phyloP scores from a whole-genome alignment of 2,329 filamentous ascomycete genomes.

The Hirsutella rhossiliensis region DNA sequence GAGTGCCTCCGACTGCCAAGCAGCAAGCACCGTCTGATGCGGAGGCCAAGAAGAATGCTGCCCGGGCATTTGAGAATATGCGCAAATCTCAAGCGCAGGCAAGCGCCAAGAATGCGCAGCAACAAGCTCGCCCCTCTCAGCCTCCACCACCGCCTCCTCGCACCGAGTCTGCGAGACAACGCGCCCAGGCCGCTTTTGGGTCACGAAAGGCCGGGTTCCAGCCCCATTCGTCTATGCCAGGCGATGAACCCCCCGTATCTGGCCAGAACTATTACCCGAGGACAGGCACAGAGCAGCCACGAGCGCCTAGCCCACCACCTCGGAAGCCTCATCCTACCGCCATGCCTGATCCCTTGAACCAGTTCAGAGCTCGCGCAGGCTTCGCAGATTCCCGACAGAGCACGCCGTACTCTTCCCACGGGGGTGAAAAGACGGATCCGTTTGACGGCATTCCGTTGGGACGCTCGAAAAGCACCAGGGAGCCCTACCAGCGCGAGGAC shows the following conservation, averaged over 20 bases:
- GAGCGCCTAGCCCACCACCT: conserved; percentile 6
- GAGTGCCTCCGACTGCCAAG: conserved; percentile 30
- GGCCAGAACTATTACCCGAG: conserved; percentile 38
- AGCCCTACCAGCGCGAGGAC: conserved; percentile 16
- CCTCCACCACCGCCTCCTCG: conserved; percentile 21
- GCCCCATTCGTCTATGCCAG: conserved; percentile 32
- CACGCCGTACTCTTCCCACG: conserved; percentile 42
- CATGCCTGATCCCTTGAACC: conserved; percentile 33
- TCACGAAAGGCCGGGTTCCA: conserved; percentile 35
- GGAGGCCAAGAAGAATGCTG: conserved; percentile 27
- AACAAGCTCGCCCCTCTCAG: conserved; percentile 12
- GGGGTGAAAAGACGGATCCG: conserved; percentile 47
- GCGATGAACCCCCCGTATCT: conserved; percentile 38
- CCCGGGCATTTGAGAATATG: conserved; percentile 31
- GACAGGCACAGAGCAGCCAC: conserved; percentile 11
- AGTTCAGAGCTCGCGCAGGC: conserved; percentile 29
- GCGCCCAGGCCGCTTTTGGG: conserved; percentile 44
- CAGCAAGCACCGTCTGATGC: conserved; percentile 20
- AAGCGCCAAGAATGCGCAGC: conserved; percentile 13
- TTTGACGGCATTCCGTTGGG: conserved; percentile 35
- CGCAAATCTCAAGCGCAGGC: conserved; percentile 21
- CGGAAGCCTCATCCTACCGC: conserved; percentile 7
- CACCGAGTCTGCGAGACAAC: conserved; percentile 39
- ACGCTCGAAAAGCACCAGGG: conserved; percentile 33
- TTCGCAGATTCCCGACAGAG: conserved; percentile 39